Base-by-base conservation (phyloP, 192 early-diverging fungal species). In the Thoreauomyces humboldtii region DNA sequence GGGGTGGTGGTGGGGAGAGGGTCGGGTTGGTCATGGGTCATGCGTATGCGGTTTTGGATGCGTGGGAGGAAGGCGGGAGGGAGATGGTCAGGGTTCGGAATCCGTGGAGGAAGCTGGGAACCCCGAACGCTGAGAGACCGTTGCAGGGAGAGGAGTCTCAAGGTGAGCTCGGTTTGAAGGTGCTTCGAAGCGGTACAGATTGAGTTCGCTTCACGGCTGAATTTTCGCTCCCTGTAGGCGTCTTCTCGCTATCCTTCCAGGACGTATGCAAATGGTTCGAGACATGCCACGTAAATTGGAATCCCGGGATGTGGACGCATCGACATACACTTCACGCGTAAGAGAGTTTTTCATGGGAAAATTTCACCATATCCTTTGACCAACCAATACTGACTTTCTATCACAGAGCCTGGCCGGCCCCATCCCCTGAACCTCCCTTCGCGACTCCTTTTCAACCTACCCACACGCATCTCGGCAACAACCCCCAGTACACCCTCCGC, bases 211-310 rank as follows among this genome's bases (percentile, higher is more conserved):
- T n/a, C n/a, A n/a, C 44, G 25, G 4, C 50, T 52, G 27, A 52
- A 5, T 2, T 52, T 31, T 52, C n/a, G n/a, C 38, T 41, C 15
- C 6, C 32, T 5, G 19, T 27, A 52, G 50, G 79, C 15, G 85
- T 91, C 0, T 95, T 95, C 64, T 94, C 93, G 91, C 92, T 97
- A 24, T 85, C 92, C 57, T 97, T 82, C 64, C 87, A 86, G 5
- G 92, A 91, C 0, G 81, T 95, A 2, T 87, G 88, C 54, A 58
- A 63, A 4, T 73, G 81, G 32, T 97, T 97, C 69, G 87, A 91
- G 57, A 90, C 90, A 7, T 90, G 93, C 29, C 92, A 97, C 63
- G 71, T 95, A 24, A 95, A 93, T 67, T 94, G 80, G 74, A 91
- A 92, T 77, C 89, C 93, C 5, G 83, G 78, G 32, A 60, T 88